Evolutionary conservation across 345 rosid genomes (phyloP), one percentile per base, ranked within the genome.

Genomic region (Rhodomyrtus tomentosa): DNA sequence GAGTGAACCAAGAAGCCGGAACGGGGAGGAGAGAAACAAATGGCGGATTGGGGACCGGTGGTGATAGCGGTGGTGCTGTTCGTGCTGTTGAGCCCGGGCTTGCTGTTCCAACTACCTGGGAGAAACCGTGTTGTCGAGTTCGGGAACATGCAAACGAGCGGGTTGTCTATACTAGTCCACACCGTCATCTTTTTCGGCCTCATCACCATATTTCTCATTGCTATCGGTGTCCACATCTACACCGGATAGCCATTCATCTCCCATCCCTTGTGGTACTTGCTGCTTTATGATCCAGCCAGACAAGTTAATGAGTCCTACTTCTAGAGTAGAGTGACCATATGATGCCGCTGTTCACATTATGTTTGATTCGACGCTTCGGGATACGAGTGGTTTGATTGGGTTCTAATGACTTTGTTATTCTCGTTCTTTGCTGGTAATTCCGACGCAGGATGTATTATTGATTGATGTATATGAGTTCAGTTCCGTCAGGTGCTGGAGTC

Each of bases 41-140:
- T 95, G 98, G 96, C 98, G 55, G 99, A 96, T 45, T 95, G 98
- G 98, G 99, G 98, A 1, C 99, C 99, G 15, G 97, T 97, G n/a
- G 86, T 95, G 86, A 89, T 95, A 27, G 95, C 96, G 2, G 93
- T 93, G 90, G 93, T 95, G 82, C 88, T 96, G 83, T 96, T 96
- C 86, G 93, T 96, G 88, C 87, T 95, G 73, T 84, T 96, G 16
- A 92, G 93, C 55, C 98, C 98, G 13, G 98, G 99, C 40, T 88
- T 96, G 82, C 85, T 96, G 87, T 93, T 94, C 86, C 99, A 95
- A 91, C 82, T 96, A 52, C 98, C 99, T 3, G 98, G 96, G 49
- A 92, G 87, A 89, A 84, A 82, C 86, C 91, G 87, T 14, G 25
- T 84, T 21, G 85, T 95, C 68, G 96, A 95, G 80, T 95, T 97